Evolutionary conservation across 441 rosid genomes (phyloP), one percentile per base, ranked within the genome.

Genomic region (Pelargonium fulgidum): DNA sequence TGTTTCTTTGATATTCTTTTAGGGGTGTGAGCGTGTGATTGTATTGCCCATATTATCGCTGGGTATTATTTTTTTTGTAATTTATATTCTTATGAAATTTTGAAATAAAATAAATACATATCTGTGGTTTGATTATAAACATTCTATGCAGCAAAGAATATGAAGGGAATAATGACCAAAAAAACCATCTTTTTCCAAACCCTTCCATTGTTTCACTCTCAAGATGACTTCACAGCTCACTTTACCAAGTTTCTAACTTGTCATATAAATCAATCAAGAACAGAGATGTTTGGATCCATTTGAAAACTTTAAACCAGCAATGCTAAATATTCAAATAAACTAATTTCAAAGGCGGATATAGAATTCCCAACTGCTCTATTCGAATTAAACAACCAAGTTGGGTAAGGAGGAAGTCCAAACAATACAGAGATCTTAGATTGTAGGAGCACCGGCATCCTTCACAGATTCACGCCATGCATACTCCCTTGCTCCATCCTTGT

Each of bases 401-500:
- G 50, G 17, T 59, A 26, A 36, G 7, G 36, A 24, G 6, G 14
- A 11, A 20, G 59, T 50, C 58, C 58, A 52, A 52, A 7, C 59
- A 52, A 52, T 16, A 13, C 20, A 52, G 17, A 52, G 20, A 16
- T 4, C 17, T 50, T 14, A 52, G 59, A 14, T 16, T 52, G 59
- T 4, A 52, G 59, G 59, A 61, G 85, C 68, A 65, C 74, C 77
- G 3, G 78, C 81, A n/a, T 91, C 95, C 80, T 83, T 82, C 16
- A 91, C 84, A 20, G 93, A 87, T 81, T 80, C 81, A 66, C 97
- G 99, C 95, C 91, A 86, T 1, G 86, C 97, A 45, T 83, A 84
- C 70, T 80, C 91, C 72, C 96, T 85, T 0, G 96, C 97, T 68
- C 99, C 99, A 7, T 87, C 83, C 76, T 92, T 86, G 82, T 94